Percentiles rank a stretch among this genome's conserved stretches.
Conservation (phyloP, 2,329 filamentous ascomycete species). For the Scolecobasidium constrictum region DNA sequence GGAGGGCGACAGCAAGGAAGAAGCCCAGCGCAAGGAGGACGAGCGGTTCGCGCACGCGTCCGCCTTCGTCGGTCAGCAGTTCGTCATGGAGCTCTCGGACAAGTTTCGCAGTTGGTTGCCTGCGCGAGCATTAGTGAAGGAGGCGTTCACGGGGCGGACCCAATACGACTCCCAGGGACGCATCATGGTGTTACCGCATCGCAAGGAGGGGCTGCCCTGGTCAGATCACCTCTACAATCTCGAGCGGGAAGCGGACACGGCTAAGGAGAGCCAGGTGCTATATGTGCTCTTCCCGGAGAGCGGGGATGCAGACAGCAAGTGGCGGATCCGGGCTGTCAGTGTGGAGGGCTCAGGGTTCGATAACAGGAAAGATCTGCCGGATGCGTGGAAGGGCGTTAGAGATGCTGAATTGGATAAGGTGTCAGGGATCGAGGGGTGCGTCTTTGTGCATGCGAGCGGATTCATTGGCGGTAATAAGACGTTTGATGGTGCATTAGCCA, state of each 20-base stretch:
- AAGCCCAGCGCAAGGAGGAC: constrained; percentile 64
- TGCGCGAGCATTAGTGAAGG: constrained; percentile 65
- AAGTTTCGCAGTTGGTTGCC: constrained; percentile 74
- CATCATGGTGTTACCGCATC: constrained; percentile 58
- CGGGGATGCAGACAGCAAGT: constrained; percentile 63
- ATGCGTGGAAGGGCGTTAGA: constrained; percentile 82
- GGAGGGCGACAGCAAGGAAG: constrained; percentile 20
- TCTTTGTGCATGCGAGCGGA: constrained; percentile 89
- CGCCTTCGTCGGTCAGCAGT: constrained; percentile 77
- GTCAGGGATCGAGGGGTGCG: constrained; percentile 57
- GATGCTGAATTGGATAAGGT: constrained; percentile 74
- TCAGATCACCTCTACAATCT: constrained; percentile 90
- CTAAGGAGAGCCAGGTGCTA: constrained; percentile 48
- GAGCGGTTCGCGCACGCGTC: constrained; percentile 68
- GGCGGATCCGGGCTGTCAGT: constrained; percentile 90
- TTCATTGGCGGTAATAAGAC: constrained; percentile 96
- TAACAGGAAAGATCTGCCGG: constrained; percentile 83
- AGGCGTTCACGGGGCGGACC: constrained; percentile 59
- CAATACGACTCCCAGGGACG: constrained; percentile 64
- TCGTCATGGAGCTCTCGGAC: constrained; percentile 60
- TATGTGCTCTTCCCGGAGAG: constrained; percentile 92
- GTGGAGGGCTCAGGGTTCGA: constrained; percentile 76
- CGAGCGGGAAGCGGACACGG: constrained; percentile 48
- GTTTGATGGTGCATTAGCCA: constrained; percentile 74
- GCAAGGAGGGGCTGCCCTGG: constrained; percentile 74